Conservation (phyloP, 2,329 filamentous ascomycete species). For the Claviceps sp. region DNA sequence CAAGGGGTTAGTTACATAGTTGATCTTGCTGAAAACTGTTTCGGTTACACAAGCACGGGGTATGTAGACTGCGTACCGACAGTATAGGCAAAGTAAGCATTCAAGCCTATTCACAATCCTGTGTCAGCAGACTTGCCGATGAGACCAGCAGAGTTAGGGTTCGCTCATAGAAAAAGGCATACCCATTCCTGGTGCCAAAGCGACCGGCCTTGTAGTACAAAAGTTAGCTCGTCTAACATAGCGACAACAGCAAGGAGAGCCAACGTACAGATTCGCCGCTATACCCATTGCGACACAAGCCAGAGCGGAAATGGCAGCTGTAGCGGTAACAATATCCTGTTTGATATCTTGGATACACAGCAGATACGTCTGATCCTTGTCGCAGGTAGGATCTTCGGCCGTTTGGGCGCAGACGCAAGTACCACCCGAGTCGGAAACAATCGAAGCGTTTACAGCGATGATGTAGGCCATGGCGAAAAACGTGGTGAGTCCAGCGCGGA, state of each 20-base stretch:
- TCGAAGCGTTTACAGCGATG: slow-evolving; percentile 38
- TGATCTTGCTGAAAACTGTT: not conserved
- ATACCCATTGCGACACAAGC: slow-evolving; percentile 75
- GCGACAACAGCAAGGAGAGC: not conserved
- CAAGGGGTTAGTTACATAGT: slow-evolving; percentile 1
- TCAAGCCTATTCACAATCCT: slow-evolving; percentile 37
- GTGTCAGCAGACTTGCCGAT: not conserved
- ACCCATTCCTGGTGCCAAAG: slow-evolving; percentile 31
- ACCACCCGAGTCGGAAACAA: slow-evolving; percentile 52
- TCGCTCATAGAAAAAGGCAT: slow-evolving; percentile 5
- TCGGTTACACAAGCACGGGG: not conserved
- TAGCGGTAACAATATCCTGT: slow-evolving; percentile 71
- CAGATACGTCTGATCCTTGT: slow-evolving; percentile 41
- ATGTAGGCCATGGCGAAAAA: slow-evolving; percentile 54
- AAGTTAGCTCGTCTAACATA: slow-evolving; percentile 3
- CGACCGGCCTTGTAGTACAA: slow-evolving; percentile 17
- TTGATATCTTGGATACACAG: slow-evolving; percentile 53
- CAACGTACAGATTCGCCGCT: slow-evolving; percentile 56
- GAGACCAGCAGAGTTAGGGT: not conserved
- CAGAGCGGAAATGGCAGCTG: slow-evolving; percentile 68
- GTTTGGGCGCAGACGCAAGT: slow-evolving; percentile 58
- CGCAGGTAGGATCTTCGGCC: slow-evolving; percentile 38
- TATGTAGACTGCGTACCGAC: slow-evolving; percentile 16
- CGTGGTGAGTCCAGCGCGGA: slow-evolving; percentile 70
- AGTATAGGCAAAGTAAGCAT: slow-evolving; percentile 76